Percentiles rank a stretch among this genome's conserved stretches.
phyloP scores from a whole-genome alignment of 768 basidiomycete genomes.

The Lentinula raphanica region DNA sequence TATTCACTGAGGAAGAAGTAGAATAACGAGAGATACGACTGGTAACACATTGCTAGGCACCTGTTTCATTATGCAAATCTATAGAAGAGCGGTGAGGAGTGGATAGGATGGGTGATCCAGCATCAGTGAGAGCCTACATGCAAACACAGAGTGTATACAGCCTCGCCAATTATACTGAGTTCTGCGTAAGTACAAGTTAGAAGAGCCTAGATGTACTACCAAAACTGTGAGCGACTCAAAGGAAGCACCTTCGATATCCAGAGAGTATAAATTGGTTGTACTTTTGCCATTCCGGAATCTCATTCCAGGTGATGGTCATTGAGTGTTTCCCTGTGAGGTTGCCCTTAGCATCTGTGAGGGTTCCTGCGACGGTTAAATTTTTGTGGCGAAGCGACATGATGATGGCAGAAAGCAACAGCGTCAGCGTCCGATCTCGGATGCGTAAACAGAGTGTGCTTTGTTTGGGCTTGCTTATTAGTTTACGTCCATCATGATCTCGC shows the following conservation, averaged over 20 bases:
- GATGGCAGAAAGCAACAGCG: neutral
- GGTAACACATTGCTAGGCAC: neutral
- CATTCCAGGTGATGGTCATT: slow-evolving; percentile 11
- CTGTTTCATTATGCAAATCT: slow-evolving; percentile 78
- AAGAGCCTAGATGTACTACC: too few species aligned
- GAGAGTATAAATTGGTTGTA: slow-evolving; percentile 68
- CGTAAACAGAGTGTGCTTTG: neutral
- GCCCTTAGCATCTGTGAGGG: neutral
- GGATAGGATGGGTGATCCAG: too few species aligned
- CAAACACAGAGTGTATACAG: slow-evolving; percentile 59
- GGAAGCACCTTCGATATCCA: slow-evolving; percentile 62
- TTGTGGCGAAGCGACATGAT: neutral
- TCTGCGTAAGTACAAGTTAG: slow-evolving; percentile 25
- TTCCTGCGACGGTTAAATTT: neutral
- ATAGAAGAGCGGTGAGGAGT: slow-evolving; percentile 7
- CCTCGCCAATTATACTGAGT: slow-evolving; percentile 56
- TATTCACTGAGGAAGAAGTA: slow-evolving; percentile 55
- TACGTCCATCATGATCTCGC: too few species aligned
- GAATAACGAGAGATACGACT: neutral
- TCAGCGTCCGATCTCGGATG: too few species aligned
- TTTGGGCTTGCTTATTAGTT: slow-evolving; percentile 1
- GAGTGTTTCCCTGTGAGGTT: neutral
- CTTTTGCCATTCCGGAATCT: slow-evolving; percentile 50
- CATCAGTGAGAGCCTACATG: slow-evolving; percentile 43
- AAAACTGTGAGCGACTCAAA: too few species aligned